These are phyloP conservation scores for Dendrobium nobile DNA, from an alignment of 106 monocot species.

Conservation along the genomic window DNA sequence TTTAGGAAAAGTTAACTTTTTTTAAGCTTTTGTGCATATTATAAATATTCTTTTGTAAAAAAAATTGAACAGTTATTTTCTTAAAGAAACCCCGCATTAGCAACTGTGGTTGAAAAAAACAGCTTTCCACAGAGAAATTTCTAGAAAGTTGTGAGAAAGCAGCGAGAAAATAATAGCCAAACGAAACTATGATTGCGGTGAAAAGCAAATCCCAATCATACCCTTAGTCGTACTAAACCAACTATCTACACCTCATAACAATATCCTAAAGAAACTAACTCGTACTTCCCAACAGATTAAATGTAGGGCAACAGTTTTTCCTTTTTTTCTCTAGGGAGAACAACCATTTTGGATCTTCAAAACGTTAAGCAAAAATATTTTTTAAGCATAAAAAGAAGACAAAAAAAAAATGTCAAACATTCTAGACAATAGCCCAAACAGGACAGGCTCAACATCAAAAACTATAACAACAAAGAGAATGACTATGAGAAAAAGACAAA, in stretches of 20 bases:
- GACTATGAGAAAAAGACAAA: conserved; percentile 5
- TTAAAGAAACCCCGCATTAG: too few relatives aligned
- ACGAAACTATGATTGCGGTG: too few relatives aligned
- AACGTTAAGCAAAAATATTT: background rate
- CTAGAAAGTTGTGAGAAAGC: too few relatives aligned
- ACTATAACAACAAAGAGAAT: background rate
- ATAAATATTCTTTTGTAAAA: too few relatives aligned
- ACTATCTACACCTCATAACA: background rate
- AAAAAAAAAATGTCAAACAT: background rate
- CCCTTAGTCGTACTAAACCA: background rate
- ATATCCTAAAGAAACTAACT: background rate
- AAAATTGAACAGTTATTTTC: too few relatives aligned
- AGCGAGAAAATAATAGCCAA: too few relatives aligned
- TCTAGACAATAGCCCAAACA: background rate
- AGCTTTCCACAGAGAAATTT: too few relatives aligned
- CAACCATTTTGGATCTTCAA: background rate
- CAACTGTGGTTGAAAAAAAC: too few relatives aligned
- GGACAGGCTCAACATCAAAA: background rate
- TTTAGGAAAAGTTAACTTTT: too few relatives aligned
- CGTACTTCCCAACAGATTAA: background rate
- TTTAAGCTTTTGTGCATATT: too few relatives aligned
- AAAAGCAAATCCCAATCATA: too few relatives aligned
- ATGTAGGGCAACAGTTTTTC: background rate
- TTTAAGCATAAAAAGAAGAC: background rate
- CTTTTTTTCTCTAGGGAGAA: background rate